phyloP scores from a whole-genome alignment of 345 rosid genomes.

The Eucalyptus leucophloia region DNA sequence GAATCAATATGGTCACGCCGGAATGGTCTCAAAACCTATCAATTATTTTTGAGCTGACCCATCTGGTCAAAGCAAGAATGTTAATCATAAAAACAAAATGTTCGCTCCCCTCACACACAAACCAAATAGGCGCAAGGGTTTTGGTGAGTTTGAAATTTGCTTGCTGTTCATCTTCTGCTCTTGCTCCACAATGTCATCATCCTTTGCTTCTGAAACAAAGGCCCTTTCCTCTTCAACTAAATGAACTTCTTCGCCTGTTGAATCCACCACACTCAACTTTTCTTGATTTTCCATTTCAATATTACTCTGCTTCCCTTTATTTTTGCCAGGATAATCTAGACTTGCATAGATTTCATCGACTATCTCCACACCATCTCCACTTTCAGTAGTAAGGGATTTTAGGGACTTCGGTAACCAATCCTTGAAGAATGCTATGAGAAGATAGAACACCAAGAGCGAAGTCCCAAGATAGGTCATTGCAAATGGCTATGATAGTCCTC shows the following conservation, averaged over 20 bases:
- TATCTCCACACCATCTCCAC: not conserved
- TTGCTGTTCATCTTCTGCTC: not conserved
- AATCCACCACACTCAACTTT: not conserved
- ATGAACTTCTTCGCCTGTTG: not conserved
- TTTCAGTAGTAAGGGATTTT: not conserved
- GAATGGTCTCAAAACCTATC: no score
- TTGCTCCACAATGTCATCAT: not conserved
- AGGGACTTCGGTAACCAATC: slow-evolving; percentile 2
- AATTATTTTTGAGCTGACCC: no score
- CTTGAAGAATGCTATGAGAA: slow-evolving; percentile 24
- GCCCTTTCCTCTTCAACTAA: not conserved
- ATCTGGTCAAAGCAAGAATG: not conserved
- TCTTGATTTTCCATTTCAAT: not conserved
- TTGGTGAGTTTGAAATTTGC: not conserved
- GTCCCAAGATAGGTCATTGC: slow-evolving; percentile 22
- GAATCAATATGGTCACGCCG: rapidly evolving
- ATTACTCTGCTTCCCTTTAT: not conserved
- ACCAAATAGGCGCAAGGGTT: slow-evolving; percentile 24
- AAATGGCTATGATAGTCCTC: slow-evolving; percentile 14
- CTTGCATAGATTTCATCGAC: not conserved
- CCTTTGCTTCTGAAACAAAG: not conserved
- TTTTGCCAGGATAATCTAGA: not conserved
- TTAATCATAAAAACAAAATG: not conserved
- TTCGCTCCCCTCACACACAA: slow-evolving; percentile 14
- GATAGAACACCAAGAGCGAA: slow-evolving; percentile 23